Percentiles rank a stretch among this genome's conserved stretches.
phyloP scores from a whole-genome alignment of 768 basidiomycete genomes.

The Boletus huronensis region DNA sequence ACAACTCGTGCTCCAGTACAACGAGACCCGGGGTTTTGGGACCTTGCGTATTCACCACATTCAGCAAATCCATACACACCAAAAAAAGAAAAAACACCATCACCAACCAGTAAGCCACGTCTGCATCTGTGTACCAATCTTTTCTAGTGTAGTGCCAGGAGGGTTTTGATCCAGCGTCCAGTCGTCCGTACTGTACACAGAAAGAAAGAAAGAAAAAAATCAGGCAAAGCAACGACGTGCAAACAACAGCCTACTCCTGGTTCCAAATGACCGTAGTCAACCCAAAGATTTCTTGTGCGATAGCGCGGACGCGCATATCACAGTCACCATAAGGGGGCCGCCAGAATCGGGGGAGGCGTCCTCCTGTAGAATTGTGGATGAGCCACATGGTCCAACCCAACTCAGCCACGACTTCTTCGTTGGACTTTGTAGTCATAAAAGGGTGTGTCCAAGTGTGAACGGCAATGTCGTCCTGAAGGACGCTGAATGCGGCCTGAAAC shows the following conservation, averaged over 20 bases:
- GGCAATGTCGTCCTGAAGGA: conserved; percentile 37
- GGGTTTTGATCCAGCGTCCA: conserved; percentile 55
- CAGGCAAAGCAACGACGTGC: neutral
- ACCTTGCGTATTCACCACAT: conserved; percentile 32
- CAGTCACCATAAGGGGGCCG: conserved; percentile 85
- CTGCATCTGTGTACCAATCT: conserved; percentile 48
- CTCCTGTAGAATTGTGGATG: conserved; percentile 78
- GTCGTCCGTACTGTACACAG: conserved; percentile 60
- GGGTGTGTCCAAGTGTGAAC: conserved; percentile 65
- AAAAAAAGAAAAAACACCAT: neutral
- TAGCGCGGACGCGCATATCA: conserved; percentile 79
- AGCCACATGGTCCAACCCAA: conserved; percentile 80
- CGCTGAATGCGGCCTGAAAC: conserved; percentile 52
- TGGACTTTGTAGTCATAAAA: conserved; percentile 75
- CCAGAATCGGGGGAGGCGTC: conserved; percentile 76
- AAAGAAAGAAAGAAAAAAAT: neutral
- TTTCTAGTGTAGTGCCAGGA: conserved; percentile 42
- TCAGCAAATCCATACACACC: neutral
- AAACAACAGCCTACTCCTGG: conserved; percentile 57
- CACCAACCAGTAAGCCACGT: conserved; percentile 53
- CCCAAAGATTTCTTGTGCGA: conserved; percentile 85
- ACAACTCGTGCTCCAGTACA: conserved; percentile 82
- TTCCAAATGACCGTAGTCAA: conserved; percentile 89
- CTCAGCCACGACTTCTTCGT: conserved; percentile 62
- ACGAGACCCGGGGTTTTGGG: conserved; percentile 77